Conservation (phyloP, 225 moss, liverwort and hornwort species). For the Rhytidiadelphus loreus region DNA sequence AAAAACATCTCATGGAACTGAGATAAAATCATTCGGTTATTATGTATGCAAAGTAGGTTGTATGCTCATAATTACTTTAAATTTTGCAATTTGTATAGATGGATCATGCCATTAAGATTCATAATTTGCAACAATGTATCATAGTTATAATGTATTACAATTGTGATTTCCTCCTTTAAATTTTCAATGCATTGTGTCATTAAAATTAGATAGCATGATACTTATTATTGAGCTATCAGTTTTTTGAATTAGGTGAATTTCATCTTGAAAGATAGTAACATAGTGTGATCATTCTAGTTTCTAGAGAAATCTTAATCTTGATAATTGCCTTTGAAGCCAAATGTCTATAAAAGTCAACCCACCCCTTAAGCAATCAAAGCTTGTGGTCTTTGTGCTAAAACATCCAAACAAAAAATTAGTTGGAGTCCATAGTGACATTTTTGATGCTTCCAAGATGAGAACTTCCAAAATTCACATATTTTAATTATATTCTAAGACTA, state of each 20-base stretch:
- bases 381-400: not conserved
- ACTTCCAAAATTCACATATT: not conserved
- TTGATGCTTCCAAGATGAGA: not conserved
- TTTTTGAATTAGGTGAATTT: not conserved
- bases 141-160: not conserved
- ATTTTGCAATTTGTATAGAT: not conserved
- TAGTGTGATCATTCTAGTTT: no score
- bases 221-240: fast-evolving
- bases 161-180: fast-evolving
- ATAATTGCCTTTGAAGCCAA: not conserved
- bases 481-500: not conserved
- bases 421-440: fast-evolving
- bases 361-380: not conserved
- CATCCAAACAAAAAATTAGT: fast-evolving
- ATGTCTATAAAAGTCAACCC: not conserved
- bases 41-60: not conserved
- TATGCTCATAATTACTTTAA: not conserved
- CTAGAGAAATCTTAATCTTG: not conserved
- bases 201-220: not conserved
- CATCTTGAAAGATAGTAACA: no score
- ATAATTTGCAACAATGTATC: not conserved
- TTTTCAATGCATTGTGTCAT: not conserved
- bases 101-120: no score
- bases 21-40: not conserved
- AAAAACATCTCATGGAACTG: no score